These are phyloP conservation scores for Cystofilobasidium macerans DNA, from an alignment of 768 basidiomycete genomes.

Conservation along the genomic window DNA sequence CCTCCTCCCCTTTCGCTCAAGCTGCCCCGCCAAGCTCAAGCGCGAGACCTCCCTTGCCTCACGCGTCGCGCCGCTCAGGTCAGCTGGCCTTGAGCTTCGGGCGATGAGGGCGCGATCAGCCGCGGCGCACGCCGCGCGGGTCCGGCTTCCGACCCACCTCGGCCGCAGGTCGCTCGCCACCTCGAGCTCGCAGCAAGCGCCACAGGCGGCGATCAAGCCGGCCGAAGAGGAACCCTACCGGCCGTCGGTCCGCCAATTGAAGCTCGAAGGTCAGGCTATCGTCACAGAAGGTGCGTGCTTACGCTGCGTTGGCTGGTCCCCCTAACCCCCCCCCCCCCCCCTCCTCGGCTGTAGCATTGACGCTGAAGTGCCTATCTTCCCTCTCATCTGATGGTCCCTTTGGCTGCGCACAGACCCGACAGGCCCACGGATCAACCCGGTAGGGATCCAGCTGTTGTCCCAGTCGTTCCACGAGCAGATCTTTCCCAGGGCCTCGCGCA, in stretches of 20 bases:
- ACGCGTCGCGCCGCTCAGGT: too few relatives aligned
- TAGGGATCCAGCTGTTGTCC: conserved; percentile 89
- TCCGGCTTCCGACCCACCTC: neutral
- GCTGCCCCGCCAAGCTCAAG: too few relatives aligned
- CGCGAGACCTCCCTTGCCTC: too few relatives aligned
- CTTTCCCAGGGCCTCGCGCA: conserved; percentile 50
- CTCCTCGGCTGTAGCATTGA: too few relatives aligned
- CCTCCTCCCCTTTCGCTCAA: too few relatives aligned
- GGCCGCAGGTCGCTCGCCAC: neutral
- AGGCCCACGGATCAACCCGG: conserved; percentile 51
- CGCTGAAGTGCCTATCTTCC: too few relatives aligned
- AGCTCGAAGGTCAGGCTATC: conserved; percentile 1
- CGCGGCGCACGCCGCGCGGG: neutral
- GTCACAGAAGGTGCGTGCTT: neutral
- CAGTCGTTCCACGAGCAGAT: conserved; percentile 68
- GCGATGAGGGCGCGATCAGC: too few relatives aligned
- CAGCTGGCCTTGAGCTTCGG: neutral
- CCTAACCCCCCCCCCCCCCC: neutral
- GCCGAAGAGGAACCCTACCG: neutral
- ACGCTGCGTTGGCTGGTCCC: neutral
- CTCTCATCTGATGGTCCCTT: too few relatives aligned
- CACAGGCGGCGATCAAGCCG: neutral
- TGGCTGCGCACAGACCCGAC: neutral
- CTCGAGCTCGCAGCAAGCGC: neutral
- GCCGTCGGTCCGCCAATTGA: neutral